Evolutionary conservation across 1,284 basidiomycete genomes (phyloP), one percentile per base, ranked within the genome.

Genomic region (Austroboletus rostrupii): DNA sequence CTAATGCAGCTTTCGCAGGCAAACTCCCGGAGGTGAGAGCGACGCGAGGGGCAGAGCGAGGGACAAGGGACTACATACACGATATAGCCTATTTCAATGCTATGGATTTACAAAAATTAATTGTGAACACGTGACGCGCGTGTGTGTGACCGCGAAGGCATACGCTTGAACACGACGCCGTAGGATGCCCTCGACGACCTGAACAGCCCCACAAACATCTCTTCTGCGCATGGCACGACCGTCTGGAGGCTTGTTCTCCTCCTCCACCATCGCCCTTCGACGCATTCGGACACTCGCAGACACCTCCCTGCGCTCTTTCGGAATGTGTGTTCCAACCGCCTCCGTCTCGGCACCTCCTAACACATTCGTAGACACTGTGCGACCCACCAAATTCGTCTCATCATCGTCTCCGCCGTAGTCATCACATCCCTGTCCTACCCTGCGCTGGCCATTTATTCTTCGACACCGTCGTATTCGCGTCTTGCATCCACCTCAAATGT

Each of bases 351-450:
- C 5, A 10, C 46, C 46, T 48, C 37, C 52, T 66, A 50, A 47
- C 57, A 35, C 48, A 53, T 48, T 49, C 29, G 37, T 61, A 91
- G 89, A 49, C 88, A 91, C 64, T 91, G 88, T 61, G 88, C 90
- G 54, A 90, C 86, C 6, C 90, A 92, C 66, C 92, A 97, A 74
- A 95, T 96, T 49, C 85, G 93, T 47, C 88, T 97, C 32, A 87
- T 99, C 60, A 80, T 99, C 54, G 87, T 97, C 53, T 96, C 92
- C 50, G 88, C 90, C 52, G 79, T 97, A 53, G 91, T 98, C 62
- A 97, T 99, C 72, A 96, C 94, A 42, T 93, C 91, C 37, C 83
- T 99, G 45, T 91, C 96, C 67, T 97, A 94, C 61, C 93, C 93
- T 5, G 91, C 92, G 11, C 79, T 97, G 43, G 85, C 90, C 41